Evolutionary conservation across 2,329 filamentous ascomycete species (phyloP), one percentile per base, ranked within the genome.

Genomic region (Ophiostoma sp.): DNA sequence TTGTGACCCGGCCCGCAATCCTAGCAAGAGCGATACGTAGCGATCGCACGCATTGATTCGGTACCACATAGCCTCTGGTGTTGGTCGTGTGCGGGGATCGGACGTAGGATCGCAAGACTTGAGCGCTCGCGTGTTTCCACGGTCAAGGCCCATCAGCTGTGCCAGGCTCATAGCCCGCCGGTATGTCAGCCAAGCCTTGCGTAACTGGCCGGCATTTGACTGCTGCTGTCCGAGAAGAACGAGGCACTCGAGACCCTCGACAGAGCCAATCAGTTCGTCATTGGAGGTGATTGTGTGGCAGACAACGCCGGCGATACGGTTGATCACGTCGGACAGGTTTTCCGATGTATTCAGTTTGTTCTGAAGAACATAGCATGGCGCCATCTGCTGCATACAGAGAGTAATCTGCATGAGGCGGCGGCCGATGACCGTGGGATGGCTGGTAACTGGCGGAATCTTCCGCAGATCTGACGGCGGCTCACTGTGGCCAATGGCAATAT

Each of bases 231-330:
- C 77, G 49, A 83, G 77, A 0, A 87, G 74, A 36, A 81, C 73
- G 0, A 87, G 75, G 66, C 81, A 82, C 73, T 86, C 82, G 0
- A 87, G 73, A 1, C 84, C 84, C 73, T 87, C 84, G 1, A 82
- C 73, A 3, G 80, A 82, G 36, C 81, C 80, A 0, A 83, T 75
- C 4, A 87, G 75, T 52, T 84, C 81, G 62, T 86, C 82, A 49
- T 85, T 81, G 4, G 78, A 79, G 0, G 81, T 81, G 3, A 87
- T 81, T 5, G 80, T 74, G 4, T 77, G 75, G 2, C 74, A 73
- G 1, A 79, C 74, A 0, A 75, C 71, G 7, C 74, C 73, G 2
- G 78, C 73, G 68, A 79, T 78, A 66, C 74, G 75, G 41, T 18
- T 70, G 70, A 79, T 78, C n/a, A 74, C 55, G 1, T 74, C 71